Evolutionary conservation across 306 rosid genomes (phyloP).

Genomic region (Corylus americana): DNA sequence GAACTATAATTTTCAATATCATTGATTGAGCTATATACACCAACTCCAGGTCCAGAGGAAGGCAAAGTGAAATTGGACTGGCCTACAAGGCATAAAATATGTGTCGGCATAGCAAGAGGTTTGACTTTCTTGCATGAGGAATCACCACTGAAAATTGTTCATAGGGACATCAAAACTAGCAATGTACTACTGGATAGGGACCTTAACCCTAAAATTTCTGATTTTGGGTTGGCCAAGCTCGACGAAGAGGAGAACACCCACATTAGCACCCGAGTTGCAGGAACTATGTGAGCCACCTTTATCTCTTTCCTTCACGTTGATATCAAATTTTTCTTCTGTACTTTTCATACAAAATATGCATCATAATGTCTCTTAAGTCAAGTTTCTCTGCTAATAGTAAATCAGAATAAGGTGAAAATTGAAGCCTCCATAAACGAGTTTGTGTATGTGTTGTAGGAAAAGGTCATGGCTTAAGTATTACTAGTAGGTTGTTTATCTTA

Average conservation of each 20-base stretch:
- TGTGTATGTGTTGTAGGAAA: background rate
- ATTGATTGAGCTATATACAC: background rate
- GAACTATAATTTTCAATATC: background rate
- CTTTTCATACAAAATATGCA: background rate
- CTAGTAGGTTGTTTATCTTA: background rate
- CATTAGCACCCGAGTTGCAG: constrained; percentile 75
- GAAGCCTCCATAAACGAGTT: background rate
- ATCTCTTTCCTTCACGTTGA: background rate
- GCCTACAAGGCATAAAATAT: constrained; percentile 66
- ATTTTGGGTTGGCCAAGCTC: constrained; percentile 81
- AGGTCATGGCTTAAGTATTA: background rate
- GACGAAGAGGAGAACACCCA: constrained; percentile 73
- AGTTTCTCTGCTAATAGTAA: background rate
- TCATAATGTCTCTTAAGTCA: background rate
- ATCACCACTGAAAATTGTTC: constrained; percentile 71
- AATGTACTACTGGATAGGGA: constrained; percentile 68
- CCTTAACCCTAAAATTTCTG: constrained; percentile 77
- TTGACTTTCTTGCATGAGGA: constrained; percentile 79
- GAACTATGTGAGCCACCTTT: constrained; percentile 29
- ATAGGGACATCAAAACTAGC: constrained; percentile 79
- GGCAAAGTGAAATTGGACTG: constrained; percentile 48
- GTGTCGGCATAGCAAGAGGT: constrained; percentile 77
- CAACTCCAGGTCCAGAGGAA: constrained; percentile 38
- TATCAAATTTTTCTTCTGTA: background rate
- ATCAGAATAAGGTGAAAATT: background rate